Evolutionary conservation across 1,284 basidiomycete genomes (phyloP).

Genomic region (Tilletiaria anomala): DNA sequence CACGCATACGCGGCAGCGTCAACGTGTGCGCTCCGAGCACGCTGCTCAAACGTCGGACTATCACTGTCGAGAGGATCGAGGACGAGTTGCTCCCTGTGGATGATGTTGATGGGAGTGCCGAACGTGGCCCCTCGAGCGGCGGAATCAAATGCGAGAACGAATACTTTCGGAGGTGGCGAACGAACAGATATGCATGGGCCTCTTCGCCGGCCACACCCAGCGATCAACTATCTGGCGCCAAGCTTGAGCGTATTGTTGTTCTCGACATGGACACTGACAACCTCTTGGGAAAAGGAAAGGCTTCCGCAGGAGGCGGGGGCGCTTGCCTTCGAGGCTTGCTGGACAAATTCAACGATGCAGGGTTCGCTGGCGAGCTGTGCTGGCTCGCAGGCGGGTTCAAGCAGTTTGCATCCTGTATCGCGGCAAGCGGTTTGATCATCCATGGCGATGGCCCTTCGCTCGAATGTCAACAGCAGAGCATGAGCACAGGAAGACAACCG

Average conservation of each 20-base stretch:
- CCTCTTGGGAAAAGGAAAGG: constrained; percentile 21
- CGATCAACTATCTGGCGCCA: too few species aligned
- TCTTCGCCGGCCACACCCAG: too few species aligned
- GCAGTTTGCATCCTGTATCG: constrained; percentile 4
- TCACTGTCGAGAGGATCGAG: constrained; percentile 31
- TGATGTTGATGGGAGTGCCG: constrained; percentile 4
- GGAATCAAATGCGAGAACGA: background rate
- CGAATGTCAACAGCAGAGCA: too few species aligned
- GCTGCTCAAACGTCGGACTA: constrained; percentile 48
- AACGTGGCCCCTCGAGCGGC: constrained; percentile 7
- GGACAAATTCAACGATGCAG: constrained; percentile 32
- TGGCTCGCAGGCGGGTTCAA: constrained; percentile 38
- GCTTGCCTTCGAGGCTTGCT: constrained; percentile 33
- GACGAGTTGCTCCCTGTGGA: constrained; percentile 32
- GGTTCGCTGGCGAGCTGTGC: constrained; percentile 26
- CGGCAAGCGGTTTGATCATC: too few species aligned
- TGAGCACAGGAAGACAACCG: too few species aligned
- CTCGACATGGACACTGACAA: constrained; percentile 27
- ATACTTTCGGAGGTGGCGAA: background rate
- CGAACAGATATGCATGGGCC: too few species aligned
- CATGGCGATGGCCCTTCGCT: too few species aligned
- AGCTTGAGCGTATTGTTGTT: constrained; percentile 19
- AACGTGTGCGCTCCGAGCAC: constrained; percentile 87
- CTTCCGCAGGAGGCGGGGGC: constrained; percentile 28
- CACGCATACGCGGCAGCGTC: constrained; percentile 47